A percentile compares a stretch with the other conserved stretches of the same genome.
phyloP scores from a whole-genome alignment of 176 grass and related monocot species.

The Raddia distichophylla region DNA sequence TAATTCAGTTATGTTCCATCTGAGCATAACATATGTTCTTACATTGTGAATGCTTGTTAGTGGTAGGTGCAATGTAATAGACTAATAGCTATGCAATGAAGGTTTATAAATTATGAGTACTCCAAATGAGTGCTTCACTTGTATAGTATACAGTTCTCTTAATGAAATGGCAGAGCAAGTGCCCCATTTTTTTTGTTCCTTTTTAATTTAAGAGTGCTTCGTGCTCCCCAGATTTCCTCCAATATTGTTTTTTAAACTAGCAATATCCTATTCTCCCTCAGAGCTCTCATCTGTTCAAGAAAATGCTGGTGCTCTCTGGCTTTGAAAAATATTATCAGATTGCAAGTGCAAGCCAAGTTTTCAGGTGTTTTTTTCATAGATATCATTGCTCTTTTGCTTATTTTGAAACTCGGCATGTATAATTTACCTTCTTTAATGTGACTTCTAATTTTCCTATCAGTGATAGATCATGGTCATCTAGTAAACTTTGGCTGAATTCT shows the following conservation, averaged over 20 bases:
- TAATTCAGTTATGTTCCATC: background rate
- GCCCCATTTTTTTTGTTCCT: too few relatives aligned
- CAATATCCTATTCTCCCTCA: conserved; percentile 97
- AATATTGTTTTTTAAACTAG: conserved; percentile 86
- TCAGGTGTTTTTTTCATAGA: conserved; percentile 1
- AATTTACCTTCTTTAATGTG: background rate
- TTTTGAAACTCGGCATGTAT: conserved; percentile 17
- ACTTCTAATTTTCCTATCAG: background rate
- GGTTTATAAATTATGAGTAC: conserved; percentile 7
- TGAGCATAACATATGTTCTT: background rate
- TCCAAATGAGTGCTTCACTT: background rate
- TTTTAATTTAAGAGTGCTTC: background rate
- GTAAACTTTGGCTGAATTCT: conserved; percentile 1
- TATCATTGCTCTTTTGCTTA: conserved; percentile 21
- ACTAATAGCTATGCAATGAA: background rate
- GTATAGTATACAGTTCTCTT: too few relatives aligned
- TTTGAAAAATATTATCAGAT: conserved; percentile 99
- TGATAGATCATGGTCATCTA: background rate
- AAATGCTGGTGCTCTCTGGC: conserved; percentile 98
- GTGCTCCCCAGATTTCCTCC: conserved; percentile 41
- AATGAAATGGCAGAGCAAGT: too few relatives aligned
- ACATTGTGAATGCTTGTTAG: conserved; percentile 29
- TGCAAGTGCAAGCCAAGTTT: conserved; percentile 56
- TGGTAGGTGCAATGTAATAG: background rate
- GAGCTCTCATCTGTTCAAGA: conserved; percentile 98